These are phyloP conservation scores for Lycium ferocissimum DNA, from an alignment of 257 asterid species.

Conservation along the genomic window DNA sequence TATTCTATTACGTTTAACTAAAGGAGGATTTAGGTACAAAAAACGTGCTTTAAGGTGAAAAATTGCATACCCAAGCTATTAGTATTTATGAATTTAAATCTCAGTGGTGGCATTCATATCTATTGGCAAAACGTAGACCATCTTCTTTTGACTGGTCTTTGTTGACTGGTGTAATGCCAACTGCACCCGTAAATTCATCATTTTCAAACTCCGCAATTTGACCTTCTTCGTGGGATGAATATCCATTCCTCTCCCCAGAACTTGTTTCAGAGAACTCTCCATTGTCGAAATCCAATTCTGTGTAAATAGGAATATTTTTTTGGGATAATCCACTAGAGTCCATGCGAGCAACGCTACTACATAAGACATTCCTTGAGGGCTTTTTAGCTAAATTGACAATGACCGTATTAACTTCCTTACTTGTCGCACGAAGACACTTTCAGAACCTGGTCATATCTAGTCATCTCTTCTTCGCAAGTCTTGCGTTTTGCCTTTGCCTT, in stretches of 20 bases:
- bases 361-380: conserved; percentile 60
- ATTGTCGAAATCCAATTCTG: conserved; percentile 69
- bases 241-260: conserved; percentile 75
- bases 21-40: too few species aligned
- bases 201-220: conserved; percentile 81
- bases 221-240: conserved; percentile 73
- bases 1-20: too few species aligned
- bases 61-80: too few species aligned
- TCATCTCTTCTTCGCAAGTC: conserved; percentile 83
- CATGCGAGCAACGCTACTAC: conserved; percentile 53
- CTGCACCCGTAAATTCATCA: conserved; percentile 59
- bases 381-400: conserved; percentile 78
- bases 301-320: conserved; percentile 58
- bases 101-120: conserved; percentile 53
- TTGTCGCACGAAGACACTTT: conserved; percentile 83
- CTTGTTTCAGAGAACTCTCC: conserved; percentile 85
- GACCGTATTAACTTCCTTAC: conserved; percentile 74
- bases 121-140: conserved; percentile 58
- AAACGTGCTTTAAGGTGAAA: too few species aligned
- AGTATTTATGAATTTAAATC: too few species aligned
- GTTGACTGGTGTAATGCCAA: conserved; percentile 52
- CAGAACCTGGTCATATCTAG: conserved; percentile 84
- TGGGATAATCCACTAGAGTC: conserved; percentile 64
- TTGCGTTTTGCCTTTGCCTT: too few species aligned
- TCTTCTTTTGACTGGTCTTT: conserved; percentile 76